These are phyloP conservation scores for Daldinia caldariorum DNA, from an alignment of 495 filamentous ascomycete species.

Conservation along the genomic window DNA sequence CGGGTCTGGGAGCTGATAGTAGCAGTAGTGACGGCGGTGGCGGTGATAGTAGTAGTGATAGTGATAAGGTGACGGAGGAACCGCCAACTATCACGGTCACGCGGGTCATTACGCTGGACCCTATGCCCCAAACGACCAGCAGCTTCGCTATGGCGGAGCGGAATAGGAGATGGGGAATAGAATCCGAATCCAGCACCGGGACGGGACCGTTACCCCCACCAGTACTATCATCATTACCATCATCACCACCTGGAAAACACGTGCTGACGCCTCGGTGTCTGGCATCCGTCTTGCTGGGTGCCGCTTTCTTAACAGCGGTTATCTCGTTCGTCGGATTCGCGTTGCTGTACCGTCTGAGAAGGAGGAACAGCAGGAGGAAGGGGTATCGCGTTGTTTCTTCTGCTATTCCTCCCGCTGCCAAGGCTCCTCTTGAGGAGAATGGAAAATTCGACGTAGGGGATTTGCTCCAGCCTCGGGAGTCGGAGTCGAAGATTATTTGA, in stretches of 20 bases:
- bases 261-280: conserved; percentile 1
- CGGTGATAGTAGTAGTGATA: neutral
- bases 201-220: neutral
- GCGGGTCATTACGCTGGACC: neutral
- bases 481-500: conserved; percentile 16
- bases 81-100: neutral
- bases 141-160: neutral
- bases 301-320: conserved; percentile 4
- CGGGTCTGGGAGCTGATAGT: neutral
- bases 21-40: neutral
- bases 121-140: neutral
- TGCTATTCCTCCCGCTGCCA: neutral
- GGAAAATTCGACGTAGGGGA: conserved; percentile 5
- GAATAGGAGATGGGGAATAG: neutral
- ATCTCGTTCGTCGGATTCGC: conserved; percentile 13
- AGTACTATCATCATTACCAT: neutral
- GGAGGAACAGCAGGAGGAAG: neutral
- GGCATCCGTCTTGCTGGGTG: conserved; percentile 12
- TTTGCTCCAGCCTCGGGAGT: conserved; percentile 1
- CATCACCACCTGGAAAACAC: neutral
- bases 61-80: neutral
- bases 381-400: conserved; percentile 2
- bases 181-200: neutral
- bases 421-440: neutral
- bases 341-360: conserved; percentile 14